phyloP scores from a whole-genome alignment of 768 basidiomycete species.

The Boletus sp. region DNA sequence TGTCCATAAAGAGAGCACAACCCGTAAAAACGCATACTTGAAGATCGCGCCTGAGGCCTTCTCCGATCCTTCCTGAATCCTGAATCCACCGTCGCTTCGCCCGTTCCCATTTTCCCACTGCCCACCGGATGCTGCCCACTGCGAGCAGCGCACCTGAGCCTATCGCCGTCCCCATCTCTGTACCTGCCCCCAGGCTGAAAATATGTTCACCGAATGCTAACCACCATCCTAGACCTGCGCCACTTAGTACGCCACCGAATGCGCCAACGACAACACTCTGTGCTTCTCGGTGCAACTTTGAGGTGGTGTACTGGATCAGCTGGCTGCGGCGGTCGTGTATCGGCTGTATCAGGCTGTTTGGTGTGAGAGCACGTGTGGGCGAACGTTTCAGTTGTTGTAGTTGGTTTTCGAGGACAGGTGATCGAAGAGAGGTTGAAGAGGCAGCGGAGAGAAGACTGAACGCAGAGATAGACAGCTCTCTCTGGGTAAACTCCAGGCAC shows the following conservation, averaged over 20 bases:
- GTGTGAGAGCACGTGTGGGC: conserved; percentile 43
- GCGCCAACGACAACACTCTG: conserved; percentile 55
- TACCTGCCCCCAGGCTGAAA: conserved; percentile 33
- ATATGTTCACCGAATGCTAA: conserved; percentile 39
- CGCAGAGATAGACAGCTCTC: conserved; percentile 39
- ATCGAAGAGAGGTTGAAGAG: conserved; percentile 35
- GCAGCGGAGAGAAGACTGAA: conserved; percentile 38
- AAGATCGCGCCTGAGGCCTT: conserved; percentile 63
- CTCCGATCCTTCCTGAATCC: conserved; percentile 59
- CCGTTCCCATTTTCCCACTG: conserved; percentile 63
- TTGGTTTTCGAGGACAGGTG: conserved; percentile 55
- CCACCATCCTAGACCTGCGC: conserved; percentile 58
- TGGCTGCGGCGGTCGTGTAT: conserved; percentile 50
- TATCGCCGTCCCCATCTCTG: conserved; percentile 56
- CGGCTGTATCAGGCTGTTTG: conserved; percentile 47
- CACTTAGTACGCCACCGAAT: conserved; percentile 44
- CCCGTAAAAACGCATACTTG: conserved; percentile 38
- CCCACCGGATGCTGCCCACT: conserved; percentile 54
- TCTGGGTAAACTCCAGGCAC: conserved; percentile 47
- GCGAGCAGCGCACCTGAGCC: conserved; percentile 56
- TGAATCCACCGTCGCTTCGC: conserved; percentile 65
- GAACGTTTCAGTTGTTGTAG: conserved; percentile 51
- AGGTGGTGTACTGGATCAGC: conserved; percentile 52
- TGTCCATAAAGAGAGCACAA: neutral
- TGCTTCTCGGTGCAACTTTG: conserved; percentile 58